Percentiles rank a stretch among this genome's conserved stretches.
Evolutionary conservation across 2,329 filamentous ascomycete species (phyloP).

Genomic region (Fusarium robinianum): DNA sequence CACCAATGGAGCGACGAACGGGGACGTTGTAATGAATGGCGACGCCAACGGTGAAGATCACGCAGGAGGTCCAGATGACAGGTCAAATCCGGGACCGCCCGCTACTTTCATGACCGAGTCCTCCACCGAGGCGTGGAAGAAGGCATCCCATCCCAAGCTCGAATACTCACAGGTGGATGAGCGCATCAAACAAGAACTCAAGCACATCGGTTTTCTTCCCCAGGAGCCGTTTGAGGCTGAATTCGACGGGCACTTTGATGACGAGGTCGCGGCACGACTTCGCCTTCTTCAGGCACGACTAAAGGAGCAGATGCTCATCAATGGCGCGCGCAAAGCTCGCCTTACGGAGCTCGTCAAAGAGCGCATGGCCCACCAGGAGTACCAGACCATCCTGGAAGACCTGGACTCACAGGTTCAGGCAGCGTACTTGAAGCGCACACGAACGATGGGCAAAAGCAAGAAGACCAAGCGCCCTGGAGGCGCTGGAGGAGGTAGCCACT

Average conservation of each 20-base stretch:
- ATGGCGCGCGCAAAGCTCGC: conserved; percentile 87
- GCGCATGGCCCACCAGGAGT: conserved; percentile 95
- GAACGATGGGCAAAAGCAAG: conserved; percentile 91
- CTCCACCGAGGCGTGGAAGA: conserved; percentile 76
- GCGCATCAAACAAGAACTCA: conserved; percentile 86
- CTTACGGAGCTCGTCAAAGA: conserved; percentile 87
- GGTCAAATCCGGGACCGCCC: conserved; percentile 56
- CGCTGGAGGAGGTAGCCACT: conserved; percentile 71
- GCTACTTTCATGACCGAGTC: conserved; percentile 82
- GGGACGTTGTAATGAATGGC: conserved; percentile 61
- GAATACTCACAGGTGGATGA: conserved; percentile 89
- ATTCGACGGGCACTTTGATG: conserved; percentile 88
- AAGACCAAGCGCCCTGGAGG: conserved; percentile 83
- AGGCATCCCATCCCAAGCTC: conserved; percentile 72
- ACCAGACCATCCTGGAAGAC: conserved; percentile 94
- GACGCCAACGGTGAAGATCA: conserved; percentile 47
- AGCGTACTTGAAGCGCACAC: conserved; percentile 92
- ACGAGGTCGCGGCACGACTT: conserved; percentile 89
- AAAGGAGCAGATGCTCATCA: conserved; percentile 80
- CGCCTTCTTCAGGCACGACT: conserved; percentile 83
- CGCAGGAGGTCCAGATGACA: conserved; percentile 44
- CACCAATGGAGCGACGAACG: conserved; percentile 56
- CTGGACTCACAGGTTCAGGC: conserved; percentile 93
- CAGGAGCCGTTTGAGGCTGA: conserved; percentile 68
- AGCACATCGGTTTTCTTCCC: conserved; percentile 85